Base-by-base conservation (phyloP, 225 moss, liverwort and hornwort species). In the Takakia lepidozioides region DNA sequence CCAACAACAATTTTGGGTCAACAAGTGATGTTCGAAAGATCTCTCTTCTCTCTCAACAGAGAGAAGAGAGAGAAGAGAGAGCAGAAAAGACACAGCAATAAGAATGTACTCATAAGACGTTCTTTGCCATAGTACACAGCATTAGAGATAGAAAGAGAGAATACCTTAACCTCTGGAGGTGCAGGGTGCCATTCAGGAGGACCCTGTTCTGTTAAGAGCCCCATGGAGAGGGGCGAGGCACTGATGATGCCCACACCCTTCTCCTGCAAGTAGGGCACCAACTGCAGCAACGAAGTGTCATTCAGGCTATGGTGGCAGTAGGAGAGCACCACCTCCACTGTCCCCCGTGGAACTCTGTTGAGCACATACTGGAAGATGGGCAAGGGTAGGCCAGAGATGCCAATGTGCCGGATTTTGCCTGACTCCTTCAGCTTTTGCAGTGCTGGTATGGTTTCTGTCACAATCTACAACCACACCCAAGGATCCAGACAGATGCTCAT, bases 131-230 rank as follows among this genome's bases (percentile, higher is more conserved):
- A n/a, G n/a, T n/a, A n/a, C n/a, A n/a, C n/a, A n/a, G n/a, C n/a
- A n/a, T n/a, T n/a, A n/a, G n/a, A n/a, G n/a, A n/a, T n/a, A n/a
- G n/a, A n/a, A n/a, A n/a, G n/a, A n/a, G n/a, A n/a, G n/a, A 49
- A 15, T 25, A 93, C 93, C 86, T 95, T 90, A 1, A 95, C 55
- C 28, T 87, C 79, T 14, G 73, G 34, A 41, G 95, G 80, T 52
- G 95, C 95, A 48, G 90, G 90, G 63, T 95, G 95, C 95, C 95
- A 95, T 1, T 87, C 84, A 1, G 95, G 95, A 61, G 71, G 82
- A 18, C 90, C 80, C 4, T 68, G 73, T 50, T 75, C 84, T 22
- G 95, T 84, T 13, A 95, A 63, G 37, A 90, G 60, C 3, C 90
- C 95, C 87, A 90, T 90, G 38, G 90, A 85, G 63, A 95, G 53